These are phyloP conservation scores for Pinus taeda DNA, from an alignment of 75 land plant species.

Conservation along the genomic window DNA sequence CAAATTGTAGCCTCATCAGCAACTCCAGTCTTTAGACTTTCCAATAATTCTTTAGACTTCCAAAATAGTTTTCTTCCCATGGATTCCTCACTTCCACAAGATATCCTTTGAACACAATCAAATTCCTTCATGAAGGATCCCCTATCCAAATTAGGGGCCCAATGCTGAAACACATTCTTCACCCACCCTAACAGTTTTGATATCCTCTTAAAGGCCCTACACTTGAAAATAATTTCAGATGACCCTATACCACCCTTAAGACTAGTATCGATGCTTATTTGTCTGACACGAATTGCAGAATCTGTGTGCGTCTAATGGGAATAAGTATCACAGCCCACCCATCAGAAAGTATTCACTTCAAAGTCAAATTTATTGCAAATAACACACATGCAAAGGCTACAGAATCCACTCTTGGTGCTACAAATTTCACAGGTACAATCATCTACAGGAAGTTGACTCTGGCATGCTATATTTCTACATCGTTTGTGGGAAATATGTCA, in stretches of 20 bases:
- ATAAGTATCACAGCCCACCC: constrained; percentile 95
- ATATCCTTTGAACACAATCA: constrained; percentile 77
- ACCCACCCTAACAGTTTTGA: constrained; percentile 96
- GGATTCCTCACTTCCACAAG: constrained; percentile 73
- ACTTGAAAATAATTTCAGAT: constrained; percentile 78
- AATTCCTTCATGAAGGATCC: no score
- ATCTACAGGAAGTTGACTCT: no score
- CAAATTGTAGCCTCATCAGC: no score
- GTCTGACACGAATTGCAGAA: constrained; percentile 83
- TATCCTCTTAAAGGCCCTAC: constrained; percentile 80
- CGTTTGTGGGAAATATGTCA: no score
- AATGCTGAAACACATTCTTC: no score
- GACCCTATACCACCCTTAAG: constrained; percentile 40
- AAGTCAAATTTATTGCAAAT: no score
- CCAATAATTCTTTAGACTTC: constrained; percentile 79
- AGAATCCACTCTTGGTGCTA: no score
- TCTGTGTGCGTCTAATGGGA: constrained; percentile 99
- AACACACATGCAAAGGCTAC: no score
- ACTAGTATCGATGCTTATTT: constrained; percentile 65
- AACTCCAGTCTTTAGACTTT: no score
- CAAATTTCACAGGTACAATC: no score
- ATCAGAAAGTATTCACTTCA: constrained; percentile 85
- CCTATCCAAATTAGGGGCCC: no score
- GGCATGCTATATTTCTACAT: no score
- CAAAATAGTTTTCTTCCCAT: constrained; percentile 70